Evolutionary conservation across 805 yeast genomes (phyloP).

Genomic region (Hanseniaspora pseudoguilliermondii): DNA sequence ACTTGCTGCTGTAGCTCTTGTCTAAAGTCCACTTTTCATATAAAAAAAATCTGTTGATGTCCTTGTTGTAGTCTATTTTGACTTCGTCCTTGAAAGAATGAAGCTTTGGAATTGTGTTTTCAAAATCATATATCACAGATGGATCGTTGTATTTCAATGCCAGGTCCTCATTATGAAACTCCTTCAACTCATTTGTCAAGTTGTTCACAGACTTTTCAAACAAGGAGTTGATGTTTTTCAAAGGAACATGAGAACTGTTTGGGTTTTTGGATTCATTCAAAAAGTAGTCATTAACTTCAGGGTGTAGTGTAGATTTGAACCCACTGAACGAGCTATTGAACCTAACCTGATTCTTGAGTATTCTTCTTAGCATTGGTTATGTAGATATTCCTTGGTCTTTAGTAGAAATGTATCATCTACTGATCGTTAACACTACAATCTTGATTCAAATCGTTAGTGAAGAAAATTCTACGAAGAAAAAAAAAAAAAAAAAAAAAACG

Average conservation of each 20-base stretch:
- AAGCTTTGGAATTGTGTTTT: constrained; percentile 3
- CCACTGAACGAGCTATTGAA: neutral
- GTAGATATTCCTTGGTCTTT: neutral
- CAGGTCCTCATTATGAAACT: neutral
- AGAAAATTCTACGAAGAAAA: neutral
- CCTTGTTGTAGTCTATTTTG: constrained; percentile 1
- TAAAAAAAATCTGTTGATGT: constrained; percentile 6
- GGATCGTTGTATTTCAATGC: constrained; percentile 1
- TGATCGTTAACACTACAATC: no score
- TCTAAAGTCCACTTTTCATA: constrained; percentile 9
- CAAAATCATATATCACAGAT: constrained; percentile 1
- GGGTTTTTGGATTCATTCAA: neutral
- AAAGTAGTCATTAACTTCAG: neutral
- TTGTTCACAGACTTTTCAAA: neutral
- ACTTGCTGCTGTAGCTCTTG: neutral
- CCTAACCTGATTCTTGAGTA: neutral
- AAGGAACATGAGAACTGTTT: neutral
- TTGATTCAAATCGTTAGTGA: no score
- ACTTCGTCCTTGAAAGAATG: constrained; percentile 1
- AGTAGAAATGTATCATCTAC: no score
- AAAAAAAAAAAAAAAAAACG: neutral
- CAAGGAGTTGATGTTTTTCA: neutral
- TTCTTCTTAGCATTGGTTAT: neutral
- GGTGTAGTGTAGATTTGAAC: neutral
- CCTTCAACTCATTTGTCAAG: neutral